Conservation (phyloP, 2,329 filamentous ascomycete species). For the Capronia americana region DNA sequence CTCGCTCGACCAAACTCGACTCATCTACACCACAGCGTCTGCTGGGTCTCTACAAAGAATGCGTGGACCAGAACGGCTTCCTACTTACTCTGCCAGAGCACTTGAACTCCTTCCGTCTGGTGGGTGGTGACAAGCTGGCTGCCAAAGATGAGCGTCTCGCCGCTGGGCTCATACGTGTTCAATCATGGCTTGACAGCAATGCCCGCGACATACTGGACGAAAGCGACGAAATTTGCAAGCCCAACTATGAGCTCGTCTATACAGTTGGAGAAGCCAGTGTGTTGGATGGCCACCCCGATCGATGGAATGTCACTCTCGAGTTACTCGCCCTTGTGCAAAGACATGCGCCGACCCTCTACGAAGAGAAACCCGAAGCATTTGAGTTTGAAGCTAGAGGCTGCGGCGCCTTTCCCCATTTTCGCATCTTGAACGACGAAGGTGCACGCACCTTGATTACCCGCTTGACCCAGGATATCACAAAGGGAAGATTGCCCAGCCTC, state of each 20-base stretch:
- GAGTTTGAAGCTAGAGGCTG: slow-evolving; percentile 28
- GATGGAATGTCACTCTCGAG: slow-evolving; percentile 64
- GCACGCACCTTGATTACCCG: slow-evolving; percentile 23
- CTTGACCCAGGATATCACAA: slow-evolving; percentile 30
- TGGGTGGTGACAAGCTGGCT: slow-evolving; percentile 60
- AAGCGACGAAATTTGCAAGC: slow-evolving; percentile 68
- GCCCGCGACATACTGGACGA: slow-evolving; percentile 68
- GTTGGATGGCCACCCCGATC: slow-evolving; percentile 59
- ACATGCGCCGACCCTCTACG: slow-evolving; percentile 23
- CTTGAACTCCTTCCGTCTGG: slow-evolving; percentile 67
- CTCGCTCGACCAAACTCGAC: slow-evolving; percentile 49
- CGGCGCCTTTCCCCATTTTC: slow-evolving; percentile 37
- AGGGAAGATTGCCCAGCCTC: slow-evolving; percentile 34
- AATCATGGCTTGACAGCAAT: slow-evolving; percentile 53
- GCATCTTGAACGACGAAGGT: slow-evolving; percentile 35
- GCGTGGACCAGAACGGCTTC: slow-evolving; percentile 59
- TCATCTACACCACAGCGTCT: slow-evolving; percentile 47
- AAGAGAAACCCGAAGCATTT: slow-evolving; percentile 18
- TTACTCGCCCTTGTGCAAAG: slow-evolving; percentile 44
- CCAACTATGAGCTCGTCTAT: slow-evolving; percentile 68
- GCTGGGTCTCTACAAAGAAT: slow-evolving; percentile 51
- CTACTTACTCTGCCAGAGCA: slow-evolving; percentile 70
- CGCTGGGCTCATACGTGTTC: slow-evolving; percentile 47
- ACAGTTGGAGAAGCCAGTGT: slow-evolving; percentile 62
- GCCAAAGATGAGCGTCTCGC: slow-evolving; percentile 43